phyloP scores from a whole-genome alignment of 208 protist genomes.

The Blastocrithidia nonstop region DNA sequence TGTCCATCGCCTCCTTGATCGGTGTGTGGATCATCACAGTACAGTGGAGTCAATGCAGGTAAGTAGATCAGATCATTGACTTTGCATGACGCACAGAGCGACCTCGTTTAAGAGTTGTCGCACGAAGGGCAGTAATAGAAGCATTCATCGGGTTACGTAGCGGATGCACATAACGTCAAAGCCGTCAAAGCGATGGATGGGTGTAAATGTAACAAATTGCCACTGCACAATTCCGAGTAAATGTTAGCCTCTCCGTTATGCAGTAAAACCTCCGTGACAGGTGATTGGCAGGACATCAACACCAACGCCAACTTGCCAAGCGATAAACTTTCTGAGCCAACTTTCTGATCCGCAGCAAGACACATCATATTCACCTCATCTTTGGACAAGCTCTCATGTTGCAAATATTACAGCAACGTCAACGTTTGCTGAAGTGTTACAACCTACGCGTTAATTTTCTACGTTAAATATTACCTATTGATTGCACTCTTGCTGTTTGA shows the following conservation, averaged over 20 bases:
- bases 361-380: conserved; percentile 55
- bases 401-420: conserved; percentile 32
- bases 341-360: conserved; percentile 47
- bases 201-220: conserved; percentile 21
- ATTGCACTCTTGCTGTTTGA: too few relatives aligned
- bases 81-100: conserved; percentile 14
- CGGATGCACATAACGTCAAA: conserved; percentile 42
- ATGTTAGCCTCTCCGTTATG: conserved; percentile 12
- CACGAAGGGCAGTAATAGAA: conserved; percentile 29
- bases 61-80: conserved; percentile 29
- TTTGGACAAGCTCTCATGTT: conserved; percentile 10
- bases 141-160: conserved; percentile 29
- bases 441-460: conserved; percentile 7
- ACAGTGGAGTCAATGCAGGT: conserved; percentile 29
- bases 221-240: conserved; percentile 15
- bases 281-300: conserved; percentile 34
- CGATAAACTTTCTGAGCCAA: conserved; percentile 36
- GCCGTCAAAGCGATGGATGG: conserved; percentile 38
- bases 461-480: conserved; percentile 7
- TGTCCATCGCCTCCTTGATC: too few relatives aligned
- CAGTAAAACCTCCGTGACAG: conserved; percentile 13
- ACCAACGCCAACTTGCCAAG: conserved; percentile 60
- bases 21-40: conserved; percentile 8
- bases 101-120: conserved; percentile 10
- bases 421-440: conserved; percentile 9